Evolutionary conservation across 495 filamentous ascomycete species (phyloP).

Genomic region (Trichoderma erinaceum): DNA sequence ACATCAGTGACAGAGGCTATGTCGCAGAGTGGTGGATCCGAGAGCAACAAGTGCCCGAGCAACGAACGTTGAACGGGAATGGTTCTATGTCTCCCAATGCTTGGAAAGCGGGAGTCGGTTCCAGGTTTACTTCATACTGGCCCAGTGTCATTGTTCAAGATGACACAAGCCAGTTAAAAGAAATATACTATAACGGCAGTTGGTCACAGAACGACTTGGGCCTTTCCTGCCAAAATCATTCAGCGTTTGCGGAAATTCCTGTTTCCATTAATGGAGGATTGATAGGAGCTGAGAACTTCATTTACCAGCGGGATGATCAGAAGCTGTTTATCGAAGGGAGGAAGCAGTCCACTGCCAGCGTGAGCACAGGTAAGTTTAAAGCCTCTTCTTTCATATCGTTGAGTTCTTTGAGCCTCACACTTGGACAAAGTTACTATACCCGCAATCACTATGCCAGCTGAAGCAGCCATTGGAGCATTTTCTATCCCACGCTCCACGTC

Average conservation of each 20-base stretch:
- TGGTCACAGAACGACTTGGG: not conserved
- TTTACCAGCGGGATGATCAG: not conserved
- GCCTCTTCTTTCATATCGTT: not conserved
- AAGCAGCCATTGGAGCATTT: not conserved
- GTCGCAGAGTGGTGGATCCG: too few relatives aligned
- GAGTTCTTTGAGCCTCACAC: not conserved
- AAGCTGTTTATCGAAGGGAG: not conserved
- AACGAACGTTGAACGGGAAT: not conserved
- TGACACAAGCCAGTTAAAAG: not conserved
- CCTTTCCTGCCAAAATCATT: not conserved
- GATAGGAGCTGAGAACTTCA: not conserved
- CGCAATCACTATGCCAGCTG: not conserved
- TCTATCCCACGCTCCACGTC: not conserved
- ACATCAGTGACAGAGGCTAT: too few relatives aligned
- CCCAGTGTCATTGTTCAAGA: not conserved
- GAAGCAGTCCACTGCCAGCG: not conserved
- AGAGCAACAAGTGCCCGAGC: not conserved
- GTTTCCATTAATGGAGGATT: not conserved
- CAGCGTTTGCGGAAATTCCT: not conserved
- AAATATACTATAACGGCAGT: not conserved
- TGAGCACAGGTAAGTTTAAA: not conserved
- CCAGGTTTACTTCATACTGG: not conserved
- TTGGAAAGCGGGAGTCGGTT: not conserved
- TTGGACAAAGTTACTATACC: not conserved
- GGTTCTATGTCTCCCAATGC: not conserved